Conservation (phyloP, 805 yeast species). For the Ogataea pini region DNA sequence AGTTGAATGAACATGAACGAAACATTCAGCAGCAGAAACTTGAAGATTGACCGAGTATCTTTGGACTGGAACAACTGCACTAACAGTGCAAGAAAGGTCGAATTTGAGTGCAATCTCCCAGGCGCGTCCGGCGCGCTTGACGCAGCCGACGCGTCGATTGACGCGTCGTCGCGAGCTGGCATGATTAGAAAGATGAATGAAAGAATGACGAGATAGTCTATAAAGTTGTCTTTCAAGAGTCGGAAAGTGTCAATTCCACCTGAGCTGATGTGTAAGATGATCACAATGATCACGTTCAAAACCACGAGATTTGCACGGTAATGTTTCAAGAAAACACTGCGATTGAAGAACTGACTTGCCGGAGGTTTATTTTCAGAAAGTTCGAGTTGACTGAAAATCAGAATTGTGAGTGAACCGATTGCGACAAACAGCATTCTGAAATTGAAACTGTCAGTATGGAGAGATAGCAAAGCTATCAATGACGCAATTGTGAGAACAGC, state of each 20-base stretch:
- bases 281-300: constrained; percentile 18
- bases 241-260: constrained; percentile 3
- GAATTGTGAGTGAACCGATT: constrained; percentile 32
- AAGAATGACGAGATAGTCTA: constrained; percentile 17
- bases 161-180: constrained; percentile 13
- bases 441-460: constrained; percentile 24
- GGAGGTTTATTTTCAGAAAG: constrained; percentile 16
- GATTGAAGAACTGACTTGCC: constrained; percentile 24
- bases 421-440: constrained; percentile 34
- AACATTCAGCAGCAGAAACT: constrained; percentile 80
- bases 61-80: constrained; percentile 45
- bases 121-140: background rate
- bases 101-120: constrained; percentile 9
- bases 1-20: constrained; percentile 94
- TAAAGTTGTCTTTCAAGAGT: constrained; percentile 5
- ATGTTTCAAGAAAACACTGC: constrained; percentile 24
- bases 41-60: constrained; percentile 87
- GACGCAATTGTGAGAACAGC: constrained; percentile 11
- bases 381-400: constrained; percentile 34
- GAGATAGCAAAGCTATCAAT: constrained; percentile 12
- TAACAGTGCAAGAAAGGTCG: constrained; percentile 26
- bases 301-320: constrained; percentile 28
- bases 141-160: background rate
- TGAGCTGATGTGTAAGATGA: constrained; percentile 17
- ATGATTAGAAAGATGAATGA: constrained; percentile 15